Base-by-base conservation (phyloP, 257 asterid species). In the Eucommia ulmoides region DNA sequence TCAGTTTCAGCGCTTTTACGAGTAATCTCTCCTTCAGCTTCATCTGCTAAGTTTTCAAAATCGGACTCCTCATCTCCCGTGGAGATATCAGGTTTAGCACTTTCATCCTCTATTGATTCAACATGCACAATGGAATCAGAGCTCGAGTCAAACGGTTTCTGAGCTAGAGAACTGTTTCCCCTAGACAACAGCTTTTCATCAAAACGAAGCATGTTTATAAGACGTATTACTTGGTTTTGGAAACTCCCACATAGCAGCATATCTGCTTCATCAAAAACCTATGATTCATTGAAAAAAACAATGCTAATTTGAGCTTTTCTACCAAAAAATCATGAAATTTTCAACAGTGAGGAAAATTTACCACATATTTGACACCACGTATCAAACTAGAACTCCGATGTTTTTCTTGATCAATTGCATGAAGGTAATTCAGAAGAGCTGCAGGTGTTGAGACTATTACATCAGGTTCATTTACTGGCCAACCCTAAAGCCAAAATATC, bases 221-320 rank as follows among this genome's bases (percentile, higher is more conserved):
- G 85, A 54, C 88, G 93, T 61, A 85, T 61, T 38, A 89, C 78
- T 74, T 89, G 98, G 80, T 85, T 85, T 74, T 89, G 96, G 49
- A 85, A 89, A 65, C 96, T 77, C 56, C 98, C 94, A 62, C 93
- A 82, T 24, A 89, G 94, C 29, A 89, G 78, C 78, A 85, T 65
- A 79, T 85, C 98, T 41, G 94, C 98, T 78, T 89, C 98, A 54
- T 89, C 98, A 70, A 89, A 85, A 63, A 89, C 94, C 96, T 89
- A 64, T 24, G 6, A 53, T 47, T 56, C 41, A 18, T 45, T 60
- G 54, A 19, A 20, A 45, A 19, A 7, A 33, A 29, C 38, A 29
- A 29, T 5, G 12, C 12, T 29, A 29, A 29, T 29, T 19, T 2
- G 15, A 42, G 19, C 45, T n/a, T n/a, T n/a, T n/a, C n/a, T n/a